A percentile compares a stretch with the other conserved stretches of the same genome.
phyloP scores from a whole-genome alignment of 2,329 filamentous ascomycete genomes.

The Aspergillus sp. region DNA sequence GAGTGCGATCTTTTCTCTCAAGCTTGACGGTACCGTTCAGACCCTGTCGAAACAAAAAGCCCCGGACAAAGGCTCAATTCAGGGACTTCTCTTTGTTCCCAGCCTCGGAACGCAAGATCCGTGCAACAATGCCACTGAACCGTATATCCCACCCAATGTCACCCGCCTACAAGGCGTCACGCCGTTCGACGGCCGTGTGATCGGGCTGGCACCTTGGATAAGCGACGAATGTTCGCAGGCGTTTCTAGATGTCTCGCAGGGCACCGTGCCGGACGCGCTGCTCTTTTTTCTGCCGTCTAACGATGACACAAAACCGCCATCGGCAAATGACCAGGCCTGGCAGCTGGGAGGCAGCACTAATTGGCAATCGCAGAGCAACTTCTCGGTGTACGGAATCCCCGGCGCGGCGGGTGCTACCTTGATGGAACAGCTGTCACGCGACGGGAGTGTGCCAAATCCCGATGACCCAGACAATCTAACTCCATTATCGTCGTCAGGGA shows the following conservation, averaged over 20 bases:
- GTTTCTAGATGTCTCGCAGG: constrained; percentile 65
- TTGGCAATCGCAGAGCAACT: constrained; percentile 74
- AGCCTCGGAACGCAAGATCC: constrained; percentile 60
- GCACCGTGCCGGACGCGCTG: constrained; percentile 63
- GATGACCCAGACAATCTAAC: neutral
- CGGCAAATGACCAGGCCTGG: constrained; percentile 68
- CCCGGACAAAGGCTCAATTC: constrained; percentile 63
- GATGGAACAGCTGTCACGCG: constrained; percentile 71
- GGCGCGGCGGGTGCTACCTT: constrained; percentile 66
- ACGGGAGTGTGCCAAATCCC: constrained; percentile 52
- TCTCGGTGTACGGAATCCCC: constrained; percentile 81
- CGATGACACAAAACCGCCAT: constrained; percentile 62
- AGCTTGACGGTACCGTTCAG: constrained; percentile 61
- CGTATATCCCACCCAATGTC: constrained; percentile 73
- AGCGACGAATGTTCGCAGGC: constrained; percentile 69
- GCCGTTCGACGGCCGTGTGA: constrained; percentile 66
- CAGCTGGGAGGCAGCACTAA: constrained; percentile 65
- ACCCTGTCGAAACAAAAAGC: constrained; percentile 73
- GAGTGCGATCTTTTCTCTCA: constrained; percentile 38
- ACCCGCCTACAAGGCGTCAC: constrained; percentile 71
- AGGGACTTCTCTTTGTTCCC: constrained; percentile 84
- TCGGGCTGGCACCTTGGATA: constrained; percentile 87
- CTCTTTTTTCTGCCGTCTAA: constrained; percentile 57
- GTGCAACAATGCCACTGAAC: constrained; percentile 64
- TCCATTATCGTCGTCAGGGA: constrained; percentile 6